Evolutionary conservation across 495 filamentous ascomycete species (phyloP), one percentile per base, ranked within the genome.

Genomic region (Daldinia grandis): DNA sequence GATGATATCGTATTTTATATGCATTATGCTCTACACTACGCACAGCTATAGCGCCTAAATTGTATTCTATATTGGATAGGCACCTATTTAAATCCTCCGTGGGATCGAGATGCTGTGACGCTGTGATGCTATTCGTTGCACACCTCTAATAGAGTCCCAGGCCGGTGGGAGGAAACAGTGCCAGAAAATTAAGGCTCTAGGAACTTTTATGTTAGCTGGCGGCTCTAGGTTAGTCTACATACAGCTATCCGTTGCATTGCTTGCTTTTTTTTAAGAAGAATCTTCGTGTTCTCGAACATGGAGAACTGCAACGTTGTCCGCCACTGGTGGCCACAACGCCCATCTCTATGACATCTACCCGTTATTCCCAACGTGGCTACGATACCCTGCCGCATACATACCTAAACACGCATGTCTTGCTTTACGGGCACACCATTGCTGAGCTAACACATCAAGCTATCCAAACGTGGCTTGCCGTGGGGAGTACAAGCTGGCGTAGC

Each of bases 311-410:
- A 66, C 58, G 66, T 57, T 17, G 44, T 50, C 69, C 59, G 64
- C 69, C 65, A 68, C 64, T 67, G 38, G 58, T 64, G 63, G 40
- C 35, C 25, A 55, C 59, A 40, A 53, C 57, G 50, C 17, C 27
- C 40, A 65, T 64, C 21, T 64, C 54, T 62, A 73, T 66, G 70
- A 62, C 65, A 73, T 66, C 15, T 62, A 30, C 62, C 64, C 65
- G 70, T 68, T 73, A 68, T 73, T 63, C 49, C 62, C 62, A 73
- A 28, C 40, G 38, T 66, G 57, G 65, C 62, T 65, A 60, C 71
- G 58, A 67, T 58, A 40, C 64, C 59, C 25, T 71, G 42, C 58
- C 44, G 53, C 58, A 63, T 57, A 47, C 42, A 47, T 47, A 47
- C 42, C 19, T 47, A 42, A 37, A 49, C 56, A 62, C 60, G 55